phyloP scores from a whole-genome alignment of 2,329 filamentous ascomycete genomes.

The Nemania sp. region DNA sequence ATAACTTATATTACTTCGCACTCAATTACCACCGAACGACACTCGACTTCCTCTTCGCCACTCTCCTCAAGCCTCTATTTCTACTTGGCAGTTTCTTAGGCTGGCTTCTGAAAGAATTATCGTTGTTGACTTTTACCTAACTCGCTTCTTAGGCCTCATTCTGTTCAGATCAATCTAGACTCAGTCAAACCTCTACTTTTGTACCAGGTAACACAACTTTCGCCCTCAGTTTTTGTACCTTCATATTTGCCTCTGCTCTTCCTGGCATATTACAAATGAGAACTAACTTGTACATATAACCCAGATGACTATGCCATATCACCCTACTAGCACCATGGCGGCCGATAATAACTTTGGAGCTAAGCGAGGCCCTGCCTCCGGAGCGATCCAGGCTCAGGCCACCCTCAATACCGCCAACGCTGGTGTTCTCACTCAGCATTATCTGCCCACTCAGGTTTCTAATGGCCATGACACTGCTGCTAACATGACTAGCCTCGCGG shows the following conservation, averaged over 20 bases:
- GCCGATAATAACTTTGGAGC: constrained; percentile 44
- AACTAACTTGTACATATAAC: constrained; percentile 26
- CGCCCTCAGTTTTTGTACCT: no score
- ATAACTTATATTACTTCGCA: neutral
- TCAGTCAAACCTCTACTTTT: constrained; percentile 41
- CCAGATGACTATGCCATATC: constrained; percentile 45
- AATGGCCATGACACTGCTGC: constrained; percentile 41
- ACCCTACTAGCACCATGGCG: constrained; percentile 41
- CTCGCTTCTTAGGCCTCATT: constrained; percentile 39
- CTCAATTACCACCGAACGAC: neutral
- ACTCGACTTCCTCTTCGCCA: neutral
- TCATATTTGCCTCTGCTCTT: neutral
- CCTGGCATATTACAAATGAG: neutral
- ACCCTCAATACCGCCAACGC: constrained; percentile 40
- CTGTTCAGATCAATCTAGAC: constrained; percentile 41
- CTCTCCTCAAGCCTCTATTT: neutral
- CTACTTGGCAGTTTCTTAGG: neutral
- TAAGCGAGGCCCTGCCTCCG: constrained; percentile 42
- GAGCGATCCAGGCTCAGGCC: constrained; percentile 44
- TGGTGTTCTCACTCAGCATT: constrained; percentile 40
- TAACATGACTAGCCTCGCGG: constrained; percentile 39
- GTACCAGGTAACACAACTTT: constrained; percentile 44
- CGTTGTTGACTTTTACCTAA: constrained; percentile 1
- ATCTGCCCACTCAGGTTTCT: constrained; percentile 43
- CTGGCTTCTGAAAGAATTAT: neutral